Evolutionary conservation across 164 flowering plant species (phyloP), one percentile per base, ranked within the genome.

Genomic region (Liriodendron chinense): DNA sequence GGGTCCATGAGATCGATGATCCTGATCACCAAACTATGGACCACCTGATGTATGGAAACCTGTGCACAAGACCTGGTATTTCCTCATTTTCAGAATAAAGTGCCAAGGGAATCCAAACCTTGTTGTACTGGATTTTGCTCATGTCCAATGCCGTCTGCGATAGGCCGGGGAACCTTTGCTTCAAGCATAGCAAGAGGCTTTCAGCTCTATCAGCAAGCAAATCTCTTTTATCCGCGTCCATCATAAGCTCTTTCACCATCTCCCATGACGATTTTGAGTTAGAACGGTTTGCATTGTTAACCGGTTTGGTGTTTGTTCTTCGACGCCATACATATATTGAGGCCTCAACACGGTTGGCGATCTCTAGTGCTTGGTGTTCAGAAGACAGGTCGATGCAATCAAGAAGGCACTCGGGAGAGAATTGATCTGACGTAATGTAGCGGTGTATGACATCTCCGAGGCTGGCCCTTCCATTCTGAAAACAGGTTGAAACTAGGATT

Each of bases 301-400:
- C 24, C 1, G 89, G 84, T 78, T 80, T 90, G 0, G 82, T 26
- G 47, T 85, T 89, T 68, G 82, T 72, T 80, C 92, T 89, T 76
- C 89, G 80, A 7, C 90, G 87, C 98, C 99, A 96, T 26, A 96
- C 84, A 76, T 87, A 85, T 8, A 96, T 88, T 63, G 99, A 80
- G 47, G 98, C 92, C 79, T 96, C 99, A 48, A 92, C 90, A 47
- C 94, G 97, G 72, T 94, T 96, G 49, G 97, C 98, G 61, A 96
- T 85, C 78, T 96, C 99, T 48, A 92, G 77, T 63, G 93, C 98
- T 67, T 87, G 85, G 78, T 91, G 94, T 69, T 96, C 99, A 21
- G 96, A 86, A 7, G 97, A 86, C 64, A 94, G 82, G 75, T 94
- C 97, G 25, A 96, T 87, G 87, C 92, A 96, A 82, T 94, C 98